phyloP scores from a whole-genome alignment of 768 basidiomycete genomes.

The Agaricus blazei region DNA sequence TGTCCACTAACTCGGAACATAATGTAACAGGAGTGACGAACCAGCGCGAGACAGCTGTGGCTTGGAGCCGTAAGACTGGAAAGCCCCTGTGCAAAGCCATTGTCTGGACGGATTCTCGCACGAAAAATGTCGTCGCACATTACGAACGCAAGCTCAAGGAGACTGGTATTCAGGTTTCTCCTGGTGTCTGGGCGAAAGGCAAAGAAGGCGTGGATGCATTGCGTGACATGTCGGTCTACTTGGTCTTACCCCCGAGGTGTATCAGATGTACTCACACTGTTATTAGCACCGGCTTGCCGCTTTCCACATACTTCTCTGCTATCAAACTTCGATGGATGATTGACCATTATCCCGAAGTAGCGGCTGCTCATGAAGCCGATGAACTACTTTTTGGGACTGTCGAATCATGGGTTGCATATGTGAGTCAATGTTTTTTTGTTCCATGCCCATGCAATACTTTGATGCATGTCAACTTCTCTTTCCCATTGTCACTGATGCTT shows the following conservation, averaged over 20 bases:
- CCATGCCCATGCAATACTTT: conserved; percentile 1
- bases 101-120: conserved; percentile 97
- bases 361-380: conserved; percentile 73
- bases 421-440: conserved; percentile 27
- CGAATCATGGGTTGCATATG: conserved; percentile 95
- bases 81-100: conserved; percentile 85
- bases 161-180: conserved; percentile 68
- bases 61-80: conserved; percentile 89
- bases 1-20: not conserved
- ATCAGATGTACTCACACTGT: conserved; percentile 6
- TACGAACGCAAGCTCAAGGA: conserved; percentile 66
- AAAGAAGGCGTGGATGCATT: conserved; percentile 62
- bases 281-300: conserved; percentile 80
- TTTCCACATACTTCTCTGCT: conserved; percentile 97
- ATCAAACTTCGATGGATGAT: conserved; percentile 98
- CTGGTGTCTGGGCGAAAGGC: conserved; percentile 67
- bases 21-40: conserved; percentile 77
- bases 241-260: conserved; percentile 1
- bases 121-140: conserved; percentile 78
- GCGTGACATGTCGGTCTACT: conserved; percentile 53
- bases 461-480: not conserved
- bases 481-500: not conserved
- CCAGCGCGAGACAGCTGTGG: conserved; percentile 93
- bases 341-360: conserved; percentile 74
- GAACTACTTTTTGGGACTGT: conserved; percentile 90